Conservation (phyloP, 345 rosid genomes). For the Dipteronia sinensis region DNA sequence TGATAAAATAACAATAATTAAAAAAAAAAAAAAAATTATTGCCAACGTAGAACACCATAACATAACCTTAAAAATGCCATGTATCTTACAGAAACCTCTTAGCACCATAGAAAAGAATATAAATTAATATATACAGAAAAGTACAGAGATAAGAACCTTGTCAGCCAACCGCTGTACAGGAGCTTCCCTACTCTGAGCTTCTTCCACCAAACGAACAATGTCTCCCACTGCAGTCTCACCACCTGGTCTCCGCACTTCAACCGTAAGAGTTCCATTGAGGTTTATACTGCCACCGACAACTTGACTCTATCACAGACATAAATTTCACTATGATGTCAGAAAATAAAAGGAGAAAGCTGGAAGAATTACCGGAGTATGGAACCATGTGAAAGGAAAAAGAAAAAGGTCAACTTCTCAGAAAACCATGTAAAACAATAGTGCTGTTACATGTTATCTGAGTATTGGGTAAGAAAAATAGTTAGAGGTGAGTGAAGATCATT, state of each 20-base stretch:
- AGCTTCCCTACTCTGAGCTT: conserved; percentile 95
- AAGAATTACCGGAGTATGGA: not conserved
- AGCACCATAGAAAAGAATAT: not conserved
- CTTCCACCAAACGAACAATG: conserved; percentile 93
- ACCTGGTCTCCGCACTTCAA: conserved; percentile 91
- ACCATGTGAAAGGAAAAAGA: not conserved
- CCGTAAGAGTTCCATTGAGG: conserved; percentile 89
- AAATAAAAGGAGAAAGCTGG: conserved; percentile 11
- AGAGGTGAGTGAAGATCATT: conserved; percentile 30
- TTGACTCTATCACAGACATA: conserved; percentile 63
- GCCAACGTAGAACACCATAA: conserved; percentile 1
- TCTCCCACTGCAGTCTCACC: conserved; percentile 96
- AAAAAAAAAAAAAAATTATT: not conserved
- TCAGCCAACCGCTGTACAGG: conserved; percentile 95
- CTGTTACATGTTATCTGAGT: not conserved
- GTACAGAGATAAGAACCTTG: conserved; percentile 57
- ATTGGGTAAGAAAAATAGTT: conserved; percentile 13
- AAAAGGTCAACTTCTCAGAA: not conserved
- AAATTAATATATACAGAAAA: conserved; percentile 5
- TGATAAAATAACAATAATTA: not conserved
- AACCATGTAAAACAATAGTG: conserved; percentile 7
- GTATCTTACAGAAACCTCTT: conserved; percentile 7
- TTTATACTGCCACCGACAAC: conserved; percentile 95
- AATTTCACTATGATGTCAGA: conserved; percentile 23
- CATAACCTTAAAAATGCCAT: conserved; percentile 3